phyloP scores from a whole-genome alignment of 148 eudicot species.

The Nepenthes gracilis region DNA sequence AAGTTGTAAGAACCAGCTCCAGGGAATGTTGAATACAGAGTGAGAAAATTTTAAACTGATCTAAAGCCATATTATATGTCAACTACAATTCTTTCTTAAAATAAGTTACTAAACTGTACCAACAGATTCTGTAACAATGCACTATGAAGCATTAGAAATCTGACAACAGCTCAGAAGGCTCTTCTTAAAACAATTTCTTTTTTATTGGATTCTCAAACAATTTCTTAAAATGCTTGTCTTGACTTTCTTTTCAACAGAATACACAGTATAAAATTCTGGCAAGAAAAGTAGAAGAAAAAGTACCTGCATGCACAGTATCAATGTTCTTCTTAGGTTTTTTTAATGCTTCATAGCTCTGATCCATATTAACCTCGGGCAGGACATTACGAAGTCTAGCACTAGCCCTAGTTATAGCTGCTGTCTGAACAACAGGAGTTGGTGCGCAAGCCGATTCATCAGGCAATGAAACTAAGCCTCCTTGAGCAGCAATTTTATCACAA shows the following conservation, averaged over 20 bases:
- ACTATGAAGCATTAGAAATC: not conserved
- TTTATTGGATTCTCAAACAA: no score
- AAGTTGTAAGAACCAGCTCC: no score
- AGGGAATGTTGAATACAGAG: no score
- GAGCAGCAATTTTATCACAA: slow-evolving; percentile 83
- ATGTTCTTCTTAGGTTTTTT: slow-evolving; percentile 67
- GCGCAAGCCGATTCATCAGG: slow-evolving; percentile 62
- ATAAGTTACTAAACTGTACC: not conserved
- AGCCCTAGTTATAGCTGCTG: slow-evolving; percentile 63
- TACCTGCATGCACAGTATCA: slow-evolving; percentile 60
- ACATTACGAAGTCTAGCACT: slow-evolving; percentile 95
- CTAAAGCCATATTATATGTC: not conserved
- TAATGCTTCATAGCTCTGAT: slow-evolving; percentile 73
- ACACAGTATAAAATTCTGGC: not conserved
- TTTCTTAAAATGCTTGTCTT: no score
- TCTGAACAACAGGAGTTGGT: slow-evolving; percentile 62
- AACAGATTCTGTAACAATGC: not conserved
- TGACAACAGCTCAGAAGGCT: not conserved
- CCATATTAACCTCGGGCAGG: slow-evolving; percentile 84
- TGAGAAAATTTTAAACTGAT: no score
- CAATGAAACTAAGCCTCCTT: slow-evolving; percentile 74
- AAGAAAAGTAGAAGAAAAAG: slow-evolving; percentile 3
- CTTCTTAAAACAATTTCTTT: not conserved
- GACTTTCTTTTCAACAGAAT: not conserved
- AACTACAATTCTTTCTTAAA: not conserved